Percentiles rank a stretch among this genome's conserved stretches.
Evolutionary conservation across 148 eudicot genomes (phyloP).

Genomic region (Camellia lanceoleosa): DNA sequence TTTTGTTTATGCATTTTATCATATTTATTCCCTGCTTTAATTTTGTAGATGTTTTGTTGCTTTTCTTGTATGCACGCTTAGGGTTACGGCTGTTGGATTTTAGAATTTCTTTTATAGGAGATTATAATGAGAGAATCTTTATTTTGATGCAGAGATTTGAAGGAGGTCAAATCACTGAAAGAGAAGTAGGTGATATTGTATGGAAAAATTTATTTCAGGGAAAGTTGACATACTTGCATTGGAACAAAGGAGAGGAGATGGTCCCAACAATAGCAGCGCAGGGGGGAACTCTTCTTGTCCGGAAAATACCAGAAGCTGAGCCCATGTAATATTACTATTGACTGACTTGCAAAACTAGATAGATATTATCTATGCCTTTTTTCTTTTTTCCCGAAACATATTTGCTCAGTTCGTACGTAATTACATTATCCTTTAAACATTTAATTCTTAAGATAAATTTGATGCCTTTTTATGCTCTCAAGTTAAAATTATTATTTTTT

Average conservation of each 20-base stretch:
- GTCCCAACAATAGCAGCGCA: conserved; percentile 60
- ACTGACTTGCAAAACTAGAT: not conserved
- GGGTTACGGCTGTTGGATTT: not conserved
- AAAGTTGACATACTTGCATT: conserved; percentile 74
- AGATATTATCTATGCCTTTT: conserved; percentile 1
- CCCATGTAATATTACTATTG: conserved; percentile 45
- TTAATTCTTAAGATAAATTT: not conserved
- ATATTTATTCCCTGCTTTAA: not conserved
- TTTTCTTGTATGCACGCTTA: not conserved
- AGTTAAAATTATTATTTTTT: not conserved
- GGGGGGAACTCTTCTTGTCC: conserved; percentile 89
- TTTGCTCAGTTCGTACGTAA: not conserved
- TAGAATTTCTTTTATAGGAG: not conserved
- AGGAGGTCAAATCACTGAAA: conserved; percentile 46
- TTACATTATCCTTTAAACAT: not conserved
- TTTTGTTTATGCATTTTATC: not conserved
- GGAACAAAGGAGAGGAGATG: conserved; percentile 88
- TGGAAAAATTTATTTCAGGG: conserved; percentile 66
- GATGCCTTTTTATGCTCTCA: not conserved
- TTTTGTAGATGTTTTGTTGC: not conserved
- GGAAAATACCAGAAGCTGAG: conserved; percentile 69
- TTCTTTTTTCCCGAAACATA: not conserved
- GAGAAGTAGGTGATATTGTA: conserved; percentile 46
- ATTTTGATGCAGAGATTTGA: conserved; percentile 44
- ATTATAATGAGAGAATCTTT: not conserved